Evolutionary conservation across 2,329 filamentous ascomycete genomes (phyloP).

Genomic region (Corinectria fuckeliana): DNA sequence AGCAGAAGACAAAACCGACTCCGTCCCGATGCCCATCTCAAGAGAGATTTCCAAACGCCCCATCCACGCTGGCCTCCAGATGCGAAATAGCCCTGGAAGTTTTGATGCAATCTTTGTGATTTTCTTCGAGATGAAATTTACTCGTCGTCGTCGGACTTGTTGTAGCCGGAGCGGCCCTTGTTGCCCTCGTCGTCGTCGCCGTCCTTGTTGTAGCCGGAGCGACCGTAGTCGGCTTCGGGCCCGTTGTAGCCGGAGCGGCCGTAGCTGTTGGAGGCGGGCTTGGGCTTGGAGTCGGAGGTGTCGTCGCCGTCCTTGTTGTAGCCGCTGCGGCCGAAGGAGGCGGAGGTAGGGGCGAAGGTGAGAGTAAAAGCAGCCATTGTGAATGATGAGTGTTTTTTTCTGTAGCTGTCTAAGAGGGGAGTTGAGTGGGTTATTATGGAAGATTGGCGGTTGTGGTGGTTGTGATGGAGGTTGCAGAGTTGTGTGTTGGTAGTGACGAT

Average conservation of each 20-base stretch:
- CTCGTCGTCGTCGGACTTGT: slow-evolving; percentile 46
- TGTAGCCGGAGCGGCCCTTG: slow-evolving; percentile 53
- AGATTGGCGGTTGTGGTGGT: not conserved
- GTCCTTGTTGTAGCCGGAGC: slow-evolving; percentile 34
- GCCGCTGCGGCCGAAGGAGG: slow-evolving; percentile 33
- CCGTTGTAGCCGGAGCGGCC: slow-evolving; percentile 54
- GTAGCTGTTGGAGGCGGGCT: slow-evolving; percentile 41
- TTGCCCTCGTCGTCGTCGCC: slow-evolving; percentile 42
- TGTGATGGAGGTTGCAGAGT: not conserved
- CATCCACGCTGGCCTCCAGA: slow-evolving; percentile 23
- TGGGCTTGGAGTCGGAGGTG: slow-evolving; percentile 36
- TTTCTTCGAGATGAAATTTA: slow-evolving; percentile 17
- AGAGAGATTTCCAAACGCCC: slow-evolving; percentile 28
- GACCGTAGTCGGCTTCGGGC: slow-evolving; percentile 42
- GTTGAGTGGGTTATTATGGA: not conserved
- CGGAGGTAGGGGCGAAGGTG: slow-evolving; percentile 33
- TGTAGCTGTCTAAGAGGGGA: not conserved
- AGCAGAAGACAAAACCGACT: slow-evolving; percentile 20
- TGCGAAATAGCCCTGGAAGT: not conserved
- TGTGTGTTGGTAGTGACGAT: slow-evolving; percentile 7
- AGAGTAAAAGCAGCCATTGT: slow-evolving; percentile 42
- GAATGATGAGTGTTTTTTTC: slow-evolving; percentile 9
- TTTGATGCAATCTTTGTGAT: not conserved
- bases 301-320: slow-evolving; percentile 36
- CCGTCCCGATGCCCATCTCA: slow-evolving; percentile 22